Percentiles rank a stretch among this genome's conserved stretches.
Conservation (phyloP, 2,329 filamentous ascomycete species). For the Botrytis pseudocinerea region DNA sequence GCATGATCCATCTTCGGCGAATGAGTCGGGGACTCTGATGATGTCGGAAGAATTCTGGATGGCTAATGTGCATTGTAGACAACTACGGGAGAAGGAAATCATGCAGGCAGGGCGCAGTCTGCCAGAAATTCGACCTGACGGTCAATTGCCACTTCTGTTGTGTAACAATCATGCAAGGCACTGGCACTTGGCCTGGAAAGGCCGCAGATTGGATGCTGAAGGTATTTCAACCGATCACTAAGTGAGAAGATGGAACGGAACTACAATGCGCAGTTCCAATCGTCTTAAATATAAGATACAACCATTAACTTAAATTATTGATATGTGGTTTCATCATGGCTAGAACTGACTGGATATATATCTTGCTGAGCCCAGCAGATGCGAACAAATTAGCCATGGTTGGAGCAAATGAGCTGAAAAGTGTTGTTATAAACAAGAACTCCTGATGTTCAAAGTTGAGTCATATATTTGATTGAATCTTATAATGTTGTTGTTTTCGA, state of each 20-base stretch:
- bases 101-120: constrained; percentile 11
- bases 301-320: not conserved
- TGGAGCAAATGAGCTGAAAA: not conserved
- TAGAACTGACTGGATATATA: not conserved
- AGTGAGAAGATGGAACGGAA: not conserved
- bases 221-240: not conserved
- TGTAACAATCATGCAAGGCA: constrained; percentile 19
- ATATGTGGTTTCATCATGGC: not conserved
- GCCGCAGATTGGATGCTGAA: not conserved
- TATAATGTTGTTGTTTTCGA: not conserved
- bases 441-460: not conserved
- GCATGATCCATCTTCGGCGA: constrained; percentile 14
- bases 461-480: not conserved
- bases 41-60: constrained; percentile 1
- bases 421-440: not conserved
- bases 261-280: not conserved
- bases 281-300: not conserved
- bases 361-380: not conserved
- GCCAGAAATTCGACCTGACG: constrained; percentile 1
- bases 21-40: constrained; percentile 7
- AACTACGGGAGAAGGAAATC: not conserved
- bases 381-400: not conserved
- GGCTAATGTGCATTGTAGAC: constrained; percentile 6
- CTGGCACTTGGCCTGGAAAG: not conserved
- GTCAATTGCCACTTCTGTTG: constrained; percentile 13